A percentile compares a stretch with the other conserved stretches of the same genome.
phyloP scores from a whole-genome alignment of 2,329 filamentous ascomycete genomes.

The Exophiala phaeomuriformis region DNA sequence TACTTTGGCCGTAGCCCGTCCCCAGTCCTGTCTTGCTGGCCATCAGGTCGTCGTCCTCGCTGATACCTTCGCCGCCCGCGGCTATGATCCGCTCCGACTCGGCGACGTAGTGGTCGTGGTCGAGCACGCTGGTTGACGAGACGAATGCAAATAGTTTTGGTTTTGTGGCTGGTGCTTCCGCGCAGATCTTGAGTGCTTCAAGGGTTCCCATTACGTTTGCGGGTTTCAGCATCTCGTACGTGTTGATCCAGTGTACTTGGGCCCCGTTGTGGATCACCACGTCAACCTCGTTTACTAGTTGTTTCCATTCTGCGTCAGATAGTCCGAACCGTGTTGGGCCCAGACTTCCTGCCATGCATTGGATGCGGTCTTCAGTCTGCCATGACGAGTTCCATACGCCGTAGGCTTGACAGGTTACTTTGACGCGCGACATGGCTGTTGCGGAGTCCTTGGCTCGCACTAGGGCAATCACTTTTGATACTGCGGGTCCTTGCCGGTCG shows the following conservation, averaged over 20 bases:
- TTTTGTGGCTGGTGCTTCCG: constrained; percentile 50
- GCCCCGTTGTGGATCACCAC: constrained; percentile 78
- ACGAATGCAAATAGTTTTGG: constrained; percentile 77
- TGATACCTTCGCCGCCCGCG: constrained; percentile 57
- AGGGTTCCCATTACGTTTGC: constrained; percentile 78
- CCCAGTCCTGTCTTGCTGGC: constrained; percentile 69
- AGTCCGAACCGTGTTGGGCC: constrained; percentile 66
- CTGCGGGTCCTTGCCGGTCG: constrained; percentile 44
- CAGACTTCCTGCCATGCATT: constrained; percentile 66
- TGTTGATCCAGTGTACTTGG: constrained; percentile 68
- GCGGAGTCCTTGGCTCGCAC: constrained; percentile 61
- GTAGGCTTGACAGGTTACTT: constrained; percentile 64
- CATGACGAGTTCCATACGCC: constrained; percentile 69
- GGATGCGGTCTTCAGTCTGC: constrained; percentile 49
- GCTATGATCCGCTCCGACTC: constrained; percentile 58
- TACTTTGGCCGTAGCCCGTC: constrained; percentile 85
- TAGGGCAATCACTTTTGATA: constrained; percentile 57
- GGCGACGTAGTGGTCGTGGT: constrained; percentile 71
- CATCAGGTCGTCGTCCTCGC: constrained; percentile 69
- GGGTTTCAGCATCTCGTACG: constrained; percentile 62
- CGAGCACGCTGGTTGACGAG: constrained; percentile 72
- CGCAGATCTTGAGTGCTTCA: constrained; percentile 67
- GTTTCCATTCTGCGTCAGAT: constrained; percentile 57
- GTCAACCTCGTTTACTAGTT: constrained; percentile 59
- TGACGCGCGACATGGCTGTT: constrained; percentile 58